Evolutionary conservation across 495 filamentous ascomycete genomes (phyloP), one percentile per base, ranked within the genome.

Genomic region (Penicillium steckii): DNA sequence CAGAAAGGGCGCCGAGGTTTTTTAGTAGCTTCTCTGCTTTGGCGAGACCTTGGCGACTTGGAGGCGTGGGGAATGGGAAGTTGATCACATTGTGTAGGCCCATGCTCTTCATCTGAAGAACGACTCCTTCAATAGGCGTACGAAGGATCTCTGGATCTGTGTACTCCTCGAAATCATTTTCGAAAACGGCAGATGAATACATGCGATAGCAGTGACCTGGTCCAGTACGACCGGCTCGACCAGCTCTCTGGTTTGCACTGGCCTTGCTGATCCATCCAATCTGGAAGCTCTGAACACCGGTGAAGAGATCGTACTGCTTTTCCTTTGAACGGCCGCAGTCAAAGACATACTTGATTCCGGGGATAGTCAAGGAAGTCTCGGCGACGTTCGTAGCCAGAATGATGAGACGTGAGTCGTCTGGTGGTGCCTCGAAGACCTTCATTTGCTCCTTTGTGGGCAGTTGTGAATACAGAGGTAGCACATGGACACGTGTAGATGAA

Each of bases 211-310:
- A 96, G 65, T 97, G 95, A 26, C 95, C 95, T 9, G 94, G 92
- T 1, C 92, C 94, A 19, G 91, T 97, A 79, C 95, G 85, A 33
- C 95, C 95, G 32, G 95, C 93, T 76, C 95, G 89, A 67, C 95
- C 95, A 44, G 91, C 86, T 69, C 95, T 81, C 72, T 99, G 95
- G 52, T 83, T 87, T 21, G 95, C 92, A 66, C 90, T 95, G 15
- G 95, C 95, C 73, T 99, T 97, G 75, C 91, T 96, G 55, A 96
- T 94, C 91, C 93, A 99, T 35, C 86, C 86, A 35, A 97, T 80
- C 63, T 96, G 89, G 62, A 96, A 99, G 59, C 85, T 96, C 67
- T 97, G 94, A 0, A 99, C 92, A 8, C 94, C 93, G 8, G 88
- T 97, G 18, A 78, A 70, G 12, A 81, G 74, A 59, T 97, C 86